These are phyloP conservation scores for Lagenidium giganteum DNA, from an alignment of 352 stramenopile genomes.

Conservation along the genomic window DNA sequence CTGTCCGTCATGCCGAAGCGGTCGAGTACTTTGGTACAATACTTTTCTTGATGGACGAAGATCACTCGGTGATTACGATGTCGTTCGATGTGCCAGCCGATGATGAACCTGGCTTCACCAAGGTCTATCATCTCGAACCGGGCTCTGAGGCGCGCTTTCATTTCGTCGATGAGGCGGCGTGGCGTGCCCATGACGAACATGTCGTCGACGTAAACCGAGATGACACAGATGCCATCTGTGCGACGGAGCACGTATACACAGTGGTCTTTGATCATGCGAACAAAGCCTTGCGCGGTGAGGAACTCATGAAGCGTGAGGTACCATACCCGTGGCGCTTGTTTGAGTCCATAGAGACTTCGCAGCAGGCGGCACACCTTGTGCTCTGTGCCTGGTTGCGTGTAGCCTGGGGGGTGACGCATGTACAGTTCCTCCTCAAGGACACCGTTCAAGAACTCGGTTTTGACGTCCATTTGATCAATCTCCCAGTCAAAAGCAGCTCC, in stretches of 20 bases:
- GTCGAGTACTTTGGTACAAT: slow-evolving; percentile 6
- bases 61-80: not conserved
- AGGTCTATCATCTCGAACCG: slow-evolving; percentile 12
- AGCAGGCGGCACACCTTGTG: not conserved
- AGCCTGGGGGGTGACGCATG: too few relatives aligned
- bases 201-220: slow-evolving; percentile 20
- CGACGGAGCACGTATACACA: too few relatives aligned
- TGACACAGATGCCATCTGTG: not conserved
- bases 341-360: slow-evolving; percentile 10
- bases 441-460: not conserved
- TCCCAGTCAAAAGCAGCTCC: not conserved
- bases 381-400: not conserved
- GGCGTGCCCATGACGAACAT: slow-evolving; percentile 9
- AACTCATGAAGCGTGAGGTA: slow-evolving; percentile 6
- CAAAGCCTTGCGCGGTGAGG: slow-evolving; percentile 9
- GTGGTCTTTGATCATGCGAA: slow-evolving; percentile 7
- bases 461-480: slow-evolving; percentile 3
- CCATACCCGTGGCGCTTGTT: slow-evolving; percentile 8
- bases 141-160: not conserved
- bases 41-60: slow-evolving; percentile 15
- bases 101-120: slow-evolving; percentile 1
- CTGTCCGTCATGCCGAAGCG: not conserved
- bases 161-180: not conserved
- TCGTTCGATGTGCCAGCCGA: slow-evolving; percentile 8
- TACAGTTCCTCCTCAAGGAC: not conserved